Conservation (phyloP, 345 rosid genomes). For the Toxicodendron radicans region DNA sequence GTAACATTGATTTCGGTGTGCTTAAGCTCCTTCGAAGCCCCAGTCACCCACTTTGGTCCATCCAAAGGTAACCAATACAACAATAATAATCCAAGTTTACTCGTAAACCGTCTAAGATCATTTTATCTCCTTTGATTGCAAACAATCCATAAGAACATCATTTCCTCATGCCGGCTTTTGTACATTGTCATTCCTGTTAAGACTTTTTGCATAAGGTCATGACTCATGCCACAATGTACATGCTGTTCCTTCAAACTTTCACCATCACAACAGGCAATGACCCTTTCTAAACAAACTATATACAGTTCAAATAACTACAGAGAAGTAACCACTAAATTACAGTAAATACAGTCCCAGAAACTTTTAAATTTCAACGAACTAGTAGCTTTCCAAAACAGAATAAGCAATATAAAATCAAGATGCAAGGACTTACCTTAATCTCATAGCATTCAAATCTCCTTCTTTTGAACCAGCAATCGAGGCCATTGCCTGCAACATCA, state of each 20-base stretch:
- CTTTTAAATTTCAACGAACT: neutral
- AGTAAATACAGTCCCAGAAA: neutral
- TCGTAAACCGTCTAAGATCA: neutral
- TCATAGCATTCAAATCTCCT: conserved; percentile 84
- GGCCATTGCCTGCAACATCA: conserved; percentile 82
- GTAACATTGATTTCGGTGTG: too few relatives aligned
- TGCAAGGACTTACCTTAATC: conserved; percentile 53
- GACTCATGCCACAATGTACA: neutral
- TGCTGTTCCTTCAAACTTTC: neutral
- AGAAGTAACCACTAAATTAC: neutral
- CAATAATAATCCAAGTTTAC: neutral
- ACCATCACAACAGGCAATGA: neutral
- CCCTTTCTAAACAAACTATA: neutral
- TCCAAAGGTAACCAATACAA: neutral
- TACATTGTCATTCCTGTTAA: neutral
- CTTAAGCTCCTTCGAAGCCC: neutral
- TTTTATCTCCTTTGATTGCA: neutral
- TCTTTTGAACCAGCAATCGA: conserved; percentile 85
- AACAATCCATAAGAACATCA: neutral
- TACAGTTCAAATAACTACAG: neutral
- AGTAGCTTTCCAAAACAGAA: too few relatives aligned
- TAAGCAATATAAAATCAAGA: neutral
- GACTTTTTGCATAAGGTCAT: neutral
- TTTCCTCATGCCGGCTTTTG: neutral
- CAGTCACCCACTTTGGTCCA: neutral